Evolutionary conservation across 2,329 filamentous ascomycete genomes (phyloP), one percentile per base, ranked within the genome.

Genomic region (Pseudomassariella vexata): DNA sequence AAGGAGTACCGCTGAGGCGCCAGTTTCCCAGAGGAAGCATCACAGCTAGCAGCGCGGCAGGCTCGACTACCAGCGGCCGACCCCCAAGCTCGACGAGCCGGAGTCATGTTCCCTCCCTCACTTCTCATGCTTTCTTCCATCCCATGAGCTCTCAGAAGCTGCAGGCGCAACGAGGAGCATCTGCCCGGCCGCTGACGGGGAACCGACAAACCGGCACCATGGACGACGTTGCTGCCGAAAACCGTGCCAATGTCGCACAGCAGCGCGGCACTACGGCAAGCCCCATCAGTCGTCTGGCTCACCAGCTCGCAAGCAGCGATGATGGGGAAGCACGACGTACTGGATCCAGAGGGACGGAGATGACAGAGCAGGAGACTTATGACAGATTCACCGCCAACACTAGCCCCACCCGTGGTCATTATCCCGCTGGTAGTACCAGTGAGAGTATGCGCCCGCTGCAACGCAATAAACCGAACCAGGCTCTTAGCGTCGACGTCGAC

Each of bases 61-160:
- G 65, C 19, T 65, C 56, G 12, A 38, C 42, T 19, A n/a, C n/a
- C 24, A 70, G 56, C 53, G 77, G 59, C 44, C 71, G 71, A 43
- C 82, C 68, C 32, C 70, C 68, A 11, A 90, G 81, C 44, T 71
- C 85, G 24, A 70, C 82, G 27, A 88, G 82, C 53, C 76, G 82
- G 50, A 92, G 85, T 24, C 92, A 98, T 66, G 88, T 94, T 14
- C 89, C 92, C 2, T 88, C 84, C 2, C 66, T 98, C 32, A 82
- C 87, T 3, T 88, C 87, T 11, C 84, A 90, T 51, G 90, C 86
- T 33, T 96, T 98, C 64, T 95, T 94, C 54, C 83, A 82, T 15
- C 92, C 92, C 23, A 94, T 98, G 87, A 96, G 89, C 62, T 94
- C 90, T 16, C 88, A 95, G 56, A 83, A 87, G 55, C 68, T 96